Conservation (phyloP, 139 green algal species). For the Ettlia oleoabundans region DNA sequence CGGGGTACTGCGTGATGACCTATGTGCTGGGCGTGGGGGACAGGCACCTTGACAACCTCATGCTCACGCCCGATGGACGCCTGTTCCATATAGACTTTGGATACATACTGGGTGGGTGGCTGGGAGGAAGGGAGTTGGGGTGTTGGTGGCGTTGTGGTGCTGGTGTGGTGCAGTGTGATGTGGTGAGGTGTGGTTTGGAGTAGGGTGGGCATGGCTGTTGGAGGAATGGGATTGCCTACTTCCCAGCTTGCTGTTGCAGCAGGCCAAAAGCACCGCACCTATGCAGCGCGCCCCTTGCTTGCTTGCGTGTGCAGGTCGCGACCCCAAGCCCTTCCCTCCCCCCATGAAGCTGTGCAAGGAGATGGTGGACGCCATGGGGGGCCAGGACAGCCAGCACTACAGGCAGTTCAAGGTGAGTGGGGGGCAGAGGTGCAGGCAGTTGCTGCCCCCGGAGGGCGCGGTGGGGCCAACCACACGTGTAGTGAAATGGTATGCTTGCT, state of each 20-base stretch:
- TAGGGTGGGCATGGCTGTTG: background rate
- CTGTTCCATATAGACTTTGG: conserved; percentile 99
- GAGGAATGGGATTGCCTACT: background rate
- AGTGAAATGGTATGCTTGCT: background rate
- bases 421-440: too few relatives aligned
- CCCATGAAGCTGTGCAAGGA: conserved; percentile 93
- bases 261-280: too few relatives aligned
- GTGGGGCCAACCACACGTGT: background rate
- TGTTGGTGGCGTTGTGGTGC: background rate
- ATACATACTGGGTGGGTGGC: conserved; percentile 85
- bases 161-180: background rate
- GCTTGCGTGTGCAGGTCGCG: conserved; percentile 46
- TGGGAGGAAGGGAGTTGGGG: background rate
- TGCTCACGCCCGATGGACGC: conserved; percentile 86
- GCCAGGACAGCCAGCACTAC: conserved; percentile 78
- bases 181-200: background rate
- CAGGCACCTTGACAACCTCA: conserved; percentile 96
- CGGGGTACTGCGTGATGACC: conserved; percentile 97
- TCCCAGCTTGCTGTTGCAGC: too few relatives aligned
- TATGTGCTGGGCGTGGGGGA: conserved; percentile 98
- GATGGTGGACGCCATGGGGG: conserved; percentile 97
- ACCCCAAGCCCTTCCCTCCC: conserved; percentile 97
- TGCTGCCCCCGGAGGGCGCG: too few relatives aligned
- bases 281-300: too few relatives aligned
- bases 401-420: conserved; percentile 56